Base-by-base conservation (phyloP, 1,284 basidiomycete genomes). In the Moesziomyces aphidis region DNA sequence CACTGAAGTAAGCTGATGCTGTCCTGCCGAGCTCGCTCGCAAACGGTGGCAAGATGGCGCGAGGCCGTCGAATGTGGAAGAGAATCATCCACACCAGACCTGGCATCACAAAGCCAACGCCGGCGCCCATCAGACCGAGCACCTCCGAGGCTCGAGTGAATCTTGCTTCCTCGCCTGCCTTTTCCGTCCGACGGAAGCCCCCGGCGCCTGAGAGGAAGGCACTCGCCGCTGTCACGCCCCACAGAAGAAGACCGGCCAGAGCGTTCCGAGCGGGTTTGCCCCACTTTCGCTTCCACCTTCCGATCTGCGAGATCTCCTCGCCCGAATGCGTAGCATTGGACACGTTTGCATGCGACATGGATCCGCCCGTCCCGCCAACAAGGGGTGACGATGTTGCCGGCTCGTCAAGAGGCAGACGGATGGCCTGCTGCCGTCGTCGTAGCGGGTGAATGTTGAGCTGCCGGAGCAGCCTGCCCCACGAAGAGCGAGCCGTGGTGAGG, bases 41-140 rank as follows among this genome's bases (percentile, higher is more conserved):
- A 49, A 78, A 76, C 3, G 75, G 67, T 26, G 77, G 63, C 21
- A 83, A 57, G 36, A 83, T 83, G 4, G 78, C 77, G 10, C 82
- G 65, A 28, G 81, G 82, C 15, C 75, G 60, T 21, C 81, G 76
- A 21, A 83, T 68, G 39, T 76, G 73, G 55, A 83, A 83, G 22
- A 83, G 39, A 17, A 83, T 73, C 53, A 80, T 67, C 82, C 82
- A 83, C n/a, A 80, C 78, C 19, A 83, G 39, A 2, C 78, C 77
- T 3, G 82, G 82, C 54, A 82, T 70, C 23, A 83, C 72, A 34
- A 81, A 82, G 7, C 81, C 82, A 1, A 81, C 82, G 10, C 60
- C 65, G 3, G 80, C 81, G 6, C 81, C 81, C 47, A 83, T 52
- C 9, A 83, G 63, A 7, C 82, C 82, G 19, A 81, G 57, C 23